Percentiles rank a stretch among this genome's conserved stretches.
These are phyloP conservation scores for Ampelomyces quisqualis DNA, from an alignment of 2,329 filamentous ascomycete genomes.

Conservation along the genomic window DNA sequence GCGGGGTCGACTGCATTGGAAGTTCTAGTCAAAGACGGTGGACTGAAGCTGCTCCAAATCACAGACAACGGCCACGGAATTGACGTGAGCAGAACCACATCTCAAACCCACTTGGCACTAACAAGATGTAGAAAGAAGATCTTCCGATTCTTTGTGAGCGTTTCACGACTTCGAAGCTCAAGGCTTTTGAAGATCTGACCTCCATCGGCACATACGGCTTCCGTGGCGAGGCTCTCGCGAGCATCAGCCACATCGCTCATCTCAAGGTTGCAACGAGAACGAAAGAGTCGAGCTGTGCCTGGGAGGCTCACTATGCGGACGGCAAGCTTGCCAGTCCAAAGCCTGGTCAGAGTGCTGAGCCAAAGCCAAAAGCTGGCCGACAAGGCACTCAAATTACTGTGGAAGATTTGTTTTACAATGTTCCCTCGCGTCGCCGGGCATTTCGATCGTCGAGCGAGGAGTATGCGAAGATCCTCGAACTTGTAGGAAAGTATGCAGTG, in stretches of 20 bases:
- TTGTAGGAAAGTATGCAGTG: slow-evolving; percentile 89
- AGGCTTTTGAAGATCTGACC: slow-evolving; percentile 85
- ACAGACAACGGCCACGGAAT: slow-evolving; percentile 97
- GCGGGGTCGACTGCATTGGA: slow-evolving; percentile 92
- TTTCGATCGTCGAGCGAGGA: slow-evolving; percentile 93
- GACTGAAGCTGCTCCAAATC: slow-evolving; percentile 91
- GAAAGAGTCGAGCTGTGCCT: slow-evolving; percentile 81
- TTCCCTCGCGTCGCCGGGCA: slow-evolving; percentile 81
- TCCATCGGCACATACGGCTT: slow-evolving; percentile 97
- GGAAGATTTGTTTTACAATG: slow-evolving; percentile 96
- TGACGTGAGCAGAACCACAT: slow-evolving; percentile 61
- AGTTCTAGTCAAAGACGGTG: slow-evolving; percentile 90
- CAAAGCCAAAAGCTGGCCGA: slow-evolving; percentile 82
- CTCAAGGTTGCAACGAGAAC: slow-evolving; percentile 93
- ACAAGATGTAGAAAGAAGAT: slow-evolving; percentile 71
- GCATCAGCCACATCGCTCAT: slow-evolving; percentile 98
- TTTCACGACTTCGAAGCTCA: slow-evolving; percentile 95
- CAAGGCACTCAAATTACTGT: slow-evolving; percentile 94
- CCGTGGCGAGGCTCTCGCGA: slow-evolving; percentile 90
- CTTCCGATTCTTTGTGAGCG: slow-evolving; percentile 88
- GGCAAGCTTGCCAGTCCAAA: slow-evolving; percentile 81
- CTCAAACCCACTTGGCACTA: slow-evolving; percentile 9
- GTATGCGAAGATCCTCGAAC: slow-evolving; percentile 95
- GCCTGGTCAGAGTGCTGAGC: slow-evolving; percentile 81
- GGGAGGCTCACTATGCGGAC: slow-evolving; percentile 83